phyloP scores from a whole-genome alignment of 345 rosid species.

The Rhodomyrtus tomentosa region DNA sequence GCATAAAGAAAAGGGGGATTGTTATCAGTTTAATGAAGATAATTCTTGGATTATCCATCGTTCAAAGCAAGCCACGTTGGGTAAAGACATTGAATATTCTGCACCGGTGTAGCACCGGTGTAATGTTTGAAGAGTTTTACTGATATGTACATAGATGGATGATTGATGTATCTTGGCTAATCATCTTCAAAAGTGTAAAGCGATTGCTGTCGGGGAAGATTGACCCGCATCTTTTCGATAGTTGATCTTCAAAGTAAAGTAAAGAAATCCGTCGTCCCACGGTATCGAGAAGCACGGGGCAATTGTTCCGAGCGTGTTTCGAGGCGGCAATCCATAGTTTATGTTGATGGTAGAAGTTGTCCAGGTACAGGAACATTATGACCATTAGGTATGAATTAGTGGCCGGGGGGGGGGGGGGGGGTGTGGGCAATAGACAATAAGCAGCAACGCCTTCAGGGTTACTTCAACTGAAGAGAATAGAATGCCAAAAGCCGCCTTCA shows the following conservation, averaged over 20 bases:
- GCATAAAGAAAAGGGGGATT: neutral
- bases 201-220: neutral
- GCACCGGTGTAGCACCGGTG: neutral
- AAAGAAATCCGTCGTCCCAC: neutral
- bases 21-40: neutral
- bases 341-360: neutral
- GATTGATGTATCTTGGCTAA: neutral
- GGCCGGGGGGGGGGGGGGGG: too few relatives aligned
- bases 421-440: neutral
- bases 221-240: neutral
- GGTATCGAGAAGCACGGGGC: neutral
- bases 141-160: neutral
- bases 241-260: neutral
- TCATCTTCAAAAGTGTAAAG: neutral
- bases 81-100: neutral
- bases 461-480: neutral
- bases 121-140: neutral
- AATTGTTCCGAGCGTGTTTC: neutral
- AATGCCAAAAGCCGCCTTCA: neutral
- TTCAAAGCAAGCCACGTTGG: neutral
- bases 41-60: neutral
- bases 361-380: neutral
- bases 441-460: neutral
- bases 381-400: neutral
- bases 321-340: neutral